Conservation (phyloP, 2,329 filamentous ascomycete species). For the Hypoxylon sp. region DNA sequence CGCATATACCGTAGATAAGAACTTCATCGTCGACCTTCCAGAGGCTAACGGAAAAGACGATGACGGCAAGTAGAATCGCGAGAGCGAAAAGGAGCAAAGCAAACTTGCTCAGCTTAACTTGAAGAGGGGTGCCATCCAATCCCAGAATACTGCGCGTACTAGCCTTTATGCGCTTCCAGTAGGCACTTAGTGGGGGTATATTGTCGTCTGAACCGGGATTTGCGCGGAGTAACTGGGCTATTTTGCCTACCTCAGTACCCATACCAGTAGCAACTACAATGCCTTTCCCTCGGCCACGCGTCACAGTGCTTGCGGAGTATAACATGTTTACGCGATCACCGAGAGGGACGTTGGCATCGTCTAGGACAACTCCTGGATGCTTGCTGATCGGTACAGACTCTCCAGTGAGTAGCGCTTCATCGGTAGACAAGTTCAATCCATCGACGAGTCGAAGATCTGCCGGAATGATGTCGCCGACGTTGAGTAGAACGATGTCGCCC, state of each 20-base stretch:
- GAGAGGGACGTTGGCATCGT: slow-evolving; percentile 69
- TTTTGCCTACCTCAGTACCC: slow-evolving; percentile 81
- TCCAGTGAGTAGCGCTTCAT: slow-evolving; percentile 81
- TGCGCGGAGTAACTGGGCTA: slow-evolving; percentile 77
- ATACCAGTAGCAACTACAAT: slow-evolving; percentile 80
- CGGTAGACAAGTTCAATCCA: slow-evolving; percentile 80
- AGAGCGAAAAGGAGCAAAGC: slow-evolving; percentile 84
- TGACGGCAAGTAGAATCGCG: slow-evolving; percentile 72
- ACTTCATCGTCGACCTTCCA: slow-evolving; percentile 70
- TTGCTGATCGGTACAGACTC: slow-evolving; percentile 80
- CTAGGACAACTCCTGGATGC: slow-evolving; percentile 69
- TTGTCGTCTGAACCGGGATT: slow-evolving; percentile 66
- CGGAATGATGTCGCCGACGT: slow-evolving; percentile 77
- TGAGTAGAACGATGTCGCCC: slow-evolving; percentile 75
- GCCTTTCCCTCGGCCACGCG: slow-evolving; percentile 77
- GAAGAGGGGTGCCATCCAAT: slow-evolving; percentile 83
- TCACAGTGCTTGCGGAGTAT: slow-evolving; percentile 80
- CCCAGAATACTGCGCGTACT: slow-evolving; percentile 69
- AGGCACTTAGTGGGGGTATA: slow-evolving; percentile 62
- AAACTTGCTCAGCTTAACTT: slow-evolving; percentile 88
- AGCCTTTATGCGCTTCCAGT: slow-evolving; percentile 61
- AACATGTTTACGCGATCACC: slow-evolving; percentile 80
- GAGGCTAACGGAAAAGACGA: slow-evolving; percentile 72
- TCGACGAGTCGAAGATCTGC: slow-evolving; percentile 77
- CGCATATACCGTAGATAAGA: slow-evolving; percentile 67